Evolutionary conservation across 352 stramenopile species (phyloP), one percentile per base, ranked within the genome.

Genomic region (Phytophthora hibernalis): DNA sequence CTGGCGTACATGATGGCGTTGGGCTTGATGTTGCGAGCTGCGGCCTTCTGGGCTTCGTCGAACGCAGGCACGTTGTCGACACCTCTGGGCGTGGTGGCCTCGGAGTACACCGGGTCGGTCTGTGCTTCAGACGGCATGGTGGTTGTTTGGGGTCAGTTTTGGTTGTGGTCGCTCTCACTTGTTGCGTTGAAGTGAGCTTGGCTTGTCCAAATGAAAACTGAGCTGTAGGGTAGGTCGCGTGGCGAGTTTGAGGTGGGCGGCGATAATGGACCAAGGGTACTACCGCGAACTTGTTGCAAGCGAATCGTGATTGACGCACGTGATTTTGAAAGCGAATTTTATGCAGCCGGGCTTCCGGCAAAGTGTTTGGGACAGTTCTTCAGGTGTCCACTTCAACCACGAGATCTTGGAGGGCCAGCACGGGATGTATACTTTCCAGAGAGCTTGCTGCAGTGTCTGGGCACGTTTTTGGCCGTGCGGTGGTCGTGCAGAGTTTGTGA

Each of bases 1-100:
- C 72, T 77, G 15, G 63, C 37, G 65, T 88, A 87, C 44, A 85
- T 68, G 40, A 78, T 61, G 9, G 55, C 33, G 16, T 60, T 72
- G 18, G 73, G 74, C 33, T 43, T 70, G 66, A 67, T 51, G 31
- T 52, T 43, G 54, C 54, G 61, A 6, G 61, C 62, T 1, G 61
- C 61, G 38, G 50, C 61, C 43, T 68, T 68, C 21, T 61, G 43
- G 2, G 61, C 43, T 6, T 68, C 61, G 61, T 62, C 61, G 52
- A 52, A 68, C 12, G 42, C 11, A 33, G 54, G 43, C 13, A 62
- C 43, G n/a, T 62, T 65, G 45, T 57, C 57, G 45, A 9, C 22
- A 13, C 33, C 45, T 18, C 35, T 65, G 33, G 57, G 57, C 22
- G 57, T 65, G 21, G 47, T 56, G 33, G 47, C 47, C 57, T 65